Percentiles rank a stretch among this genome's conserved stretches.
phyloP scores from a whole-genome alignment of 208 protist species.

The Naegleria gruberi region DNA sequence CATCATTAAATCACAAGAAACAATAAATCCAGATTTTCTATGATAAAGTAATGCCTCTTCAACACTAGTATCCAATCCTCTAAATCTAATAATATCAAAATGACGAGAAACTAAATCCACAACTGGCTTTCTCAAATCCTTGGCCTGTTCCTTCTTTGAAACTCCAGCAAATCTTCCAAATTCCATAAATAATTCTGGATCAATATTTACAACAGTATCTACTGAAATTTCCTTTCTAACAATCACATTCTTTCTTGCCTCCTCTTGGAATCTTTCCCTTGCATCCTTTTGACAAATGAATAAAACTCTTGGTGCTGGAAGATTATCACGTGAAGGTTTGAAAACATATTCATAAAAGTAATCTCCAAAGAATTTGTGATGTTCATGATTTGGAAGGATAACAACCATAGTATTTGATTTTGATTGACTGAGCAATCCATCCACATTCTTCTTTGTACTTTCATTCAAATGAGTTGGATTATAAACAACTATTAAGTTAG shows the following conservation, averaged over 20 bases:
- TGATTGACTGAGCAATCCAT: not conserved
- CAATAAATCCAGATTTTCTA: not conserved
- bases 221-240: not conserved
- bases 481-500: not conserved
- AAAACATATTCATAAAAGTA: not conserved
- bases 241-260: not conserved
- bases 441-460: not conserved
- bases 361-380: not conserved
- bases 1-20: not conserved
- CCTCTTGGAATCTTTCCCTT: not conserved
- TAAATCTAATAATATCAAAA: not conserved
- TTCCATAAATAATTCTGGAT: not conserved
- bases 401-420: not conserved
- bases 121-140: not conserved
- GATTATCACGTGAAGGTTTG: not conserved
- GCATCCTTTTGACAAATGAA: not conserved
- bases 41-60: not conserved
- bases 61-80: not conserved
- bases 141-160: not conserved
- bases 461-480: not conserved
- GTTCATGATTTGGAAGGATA: not conserved
- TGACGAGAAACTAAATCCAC: not conserved
- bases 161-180: not conserved
- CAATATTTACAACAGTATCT: not conserved
- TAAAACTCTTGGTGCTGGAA: not conserved